phyloP scores from a whole-genome alignment of 768 basidiomycete genomes.

The Lactarius sp. region DNA sequence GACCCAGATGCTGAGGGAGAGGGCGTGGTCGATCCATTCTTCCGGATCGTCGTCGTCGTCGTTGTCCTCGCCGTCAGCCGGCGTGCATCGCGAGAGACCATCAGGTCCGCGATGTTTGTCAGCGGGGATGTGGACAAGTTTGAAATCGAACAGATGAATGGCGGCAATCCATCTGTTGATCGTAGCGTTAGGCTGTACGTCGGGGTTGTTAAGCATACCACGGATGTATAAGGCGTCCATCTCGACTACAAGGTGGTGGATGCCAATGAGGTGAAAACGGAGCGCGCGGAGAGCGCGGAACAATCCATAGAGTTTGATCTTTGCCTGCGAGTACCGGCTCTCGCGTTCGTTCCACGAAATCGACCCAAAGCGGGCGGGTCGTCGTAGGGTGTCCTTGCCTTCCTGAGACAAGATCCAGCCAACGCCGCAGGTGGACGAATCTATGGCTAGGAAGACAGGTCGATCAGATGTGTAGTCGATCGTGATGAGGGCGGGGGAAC shows the following conservation, averaged over 20 bases:
- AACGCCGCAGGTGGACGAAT: conserved; percentile 29
- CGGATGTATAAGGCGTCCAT: conserved; percentile 30
- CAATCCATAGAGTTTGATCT: no score
- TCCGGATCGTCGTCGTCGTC: not conserved
- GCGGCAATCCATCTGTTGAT: conserved; percentile 33
- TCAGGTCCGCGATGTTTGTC: conserved; percentile 36
- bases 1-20: not conserved
- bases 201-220: conserved; percentile 40
- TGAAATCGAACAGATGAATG: conserved; percentile 33
- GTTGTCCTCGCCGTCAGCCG: not conserved
- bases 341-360: conserved; percentile 28
- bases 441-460: not conserved
- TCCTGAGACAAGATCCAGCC: conserved; percentile 32
- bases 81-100: conserved; percentile 28
- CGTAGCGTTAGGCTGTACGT: conserved; percentile 35
- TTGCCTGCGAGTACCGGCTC: no score
- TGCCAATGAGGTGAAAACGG: no score
- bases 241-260: no score
- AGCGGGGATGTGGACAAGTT: conserved; percentile 36
- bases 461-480: conserved; percentile 7
- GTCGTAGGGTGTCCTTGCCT: conserved; percentile 19
- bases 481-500: no score
- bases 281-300: no score
- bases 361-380: conserved; percentile 31
- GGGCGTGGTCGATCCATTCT: not conserved